A percentile compares a stretch with the other conserved stretches of the same genome.
Conservation (phyloP, 2,329 filamentous ascomycete species). For the Sphaerulina populicola region DNA sequence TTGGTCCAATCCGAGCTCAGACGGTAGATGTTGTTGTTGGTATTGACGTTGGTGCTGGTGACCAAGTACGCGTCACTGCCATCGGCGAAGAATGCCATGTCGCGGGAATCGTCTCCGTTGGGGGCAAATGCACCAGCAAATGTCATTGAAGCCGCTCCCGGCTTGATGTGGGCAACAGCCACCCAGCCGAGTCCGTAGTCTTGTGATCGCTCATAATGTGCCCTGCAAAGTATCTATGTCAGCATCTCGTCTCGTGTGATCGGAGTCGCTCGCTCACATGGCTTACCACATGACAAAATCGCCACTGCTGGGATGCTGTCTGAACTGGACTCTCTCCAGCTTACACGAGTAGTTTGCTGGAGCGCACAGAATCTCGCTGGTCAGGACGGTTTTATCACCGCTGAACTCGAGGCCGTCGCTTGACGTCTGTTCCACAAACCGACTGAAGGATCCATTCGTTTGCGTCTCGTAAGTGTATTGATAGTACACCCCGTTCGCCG, state of each 20-base stretch:
- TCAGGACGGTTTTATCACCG: constrained; percentile 15
- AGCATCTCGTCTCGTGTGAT: background rate
- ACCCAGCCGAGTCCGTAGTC: constrained; percentile 20
- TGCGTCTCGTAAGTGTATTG: constrained; percentile 18
- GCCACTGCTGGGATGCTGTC: constrained; percentile 10
- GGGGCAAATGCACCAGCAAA: constrained; percentile 20
- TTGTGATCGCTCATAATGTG: constrained; percentile 18
- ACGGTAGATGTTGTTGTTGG: constrained; percentile 22
- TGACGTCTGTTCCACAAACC: constrained; percentile 20
- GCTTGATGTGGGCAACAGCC: constrained; percentile 18
- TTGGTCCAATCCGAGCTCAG: constrained; percentile 18
- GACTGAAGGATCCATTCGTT: constrained; percentile 13
- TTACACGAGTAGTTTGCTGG: constrained; percentile 16
- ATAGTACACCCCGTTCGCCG: constrained; percentile 18
- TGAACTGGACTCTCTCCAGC: constrained; percentile 16
- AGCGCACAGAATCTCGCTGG: constrained; percentile 4
- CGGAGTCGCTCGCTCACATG: background rate
- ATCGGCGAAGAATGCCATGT: constrained; percentile 22
- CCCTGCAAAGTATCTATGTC: background rate
- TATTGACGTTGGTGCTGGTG: constrained; percentile 19
- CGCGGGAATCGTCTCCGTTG: constrained; percentile 18
- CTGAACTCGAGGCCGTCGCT: constrained; percentile 18
- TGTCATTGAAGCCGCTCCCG: constrained; percentile 10
- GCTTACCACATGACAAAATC: constrained; percentile 17
- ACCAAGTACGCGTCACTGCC: constrained; percentile 14